Conservation (phyloP, 2,329 filamentous ascomycete genomes). For the Pseudocercospora macadamiae region DNA sequence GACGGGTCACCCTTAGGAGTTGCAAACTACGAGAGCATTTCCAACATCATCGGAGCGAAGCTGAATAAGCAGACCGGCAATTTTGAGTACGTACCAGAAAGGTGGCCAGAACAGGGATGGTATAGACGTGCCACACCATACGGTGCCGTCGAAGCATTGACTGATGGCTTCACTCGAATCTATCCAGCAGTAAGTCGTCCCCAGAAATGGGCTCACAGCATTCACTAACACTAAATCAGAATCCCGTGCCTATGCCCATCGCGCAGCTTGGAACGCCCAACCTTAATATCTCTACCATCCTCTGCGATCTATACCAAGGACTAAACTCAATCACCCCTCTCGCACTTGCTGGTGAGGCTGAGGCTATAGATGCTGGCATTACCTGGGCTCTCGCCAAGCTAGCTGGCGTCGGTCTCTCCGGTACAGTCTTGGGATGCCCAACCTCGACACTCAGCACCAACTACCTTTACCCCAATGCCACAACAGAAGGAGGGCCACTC, state of each 20-base stretch:
- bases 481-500: constrained; percentile 36
- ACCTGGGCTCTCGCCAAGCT: constrained; percentile 40
- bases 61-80: constrained; percentile 30
- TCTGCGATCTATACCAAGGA: constrained; percentile 42
- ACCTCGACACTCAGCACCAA: constrained; percentile 33
- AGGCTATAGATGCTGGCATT: constrained; percentile 28
- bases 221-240: constrained; percentile 14
- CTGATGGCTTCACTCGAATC: constrained; percentile 38
- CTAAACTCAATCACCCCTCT: constrained; percentile 43
- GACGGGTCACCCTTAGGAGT: no score
- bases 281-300: constrained; percentile 35
- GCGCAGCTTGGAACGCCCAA: constrained; percentile 39
- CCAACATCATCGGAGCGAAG: constrained; percentile 34
- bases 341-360: constrained; percentile 31
- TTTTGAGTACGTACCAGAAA: constrained; percentile 36
- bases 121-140: constrained; percentile 35
- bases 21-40: constrained; percentile 39
- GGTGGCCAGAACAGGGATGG: constrained; percentile 34
- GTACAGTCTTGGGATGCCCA: constrained; percentile 41
- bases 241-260: constrained; percentile 36
- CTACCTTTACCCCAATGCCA: constrained; percentile 37
- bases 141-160: constrained; percentile 36
- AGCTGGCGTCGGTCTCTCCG: constrained; percentile 32
- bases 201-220: background rate
- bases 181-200: constrained; percentile 32